Percentiles rank a stretch among this genome's conserved stretches.
These are phyloP conservation scores for Elsinoe batatas DNA, from an alignment of 2,329 filamentous ascomycete genomes.

Conservation along the genomic window DNA sequence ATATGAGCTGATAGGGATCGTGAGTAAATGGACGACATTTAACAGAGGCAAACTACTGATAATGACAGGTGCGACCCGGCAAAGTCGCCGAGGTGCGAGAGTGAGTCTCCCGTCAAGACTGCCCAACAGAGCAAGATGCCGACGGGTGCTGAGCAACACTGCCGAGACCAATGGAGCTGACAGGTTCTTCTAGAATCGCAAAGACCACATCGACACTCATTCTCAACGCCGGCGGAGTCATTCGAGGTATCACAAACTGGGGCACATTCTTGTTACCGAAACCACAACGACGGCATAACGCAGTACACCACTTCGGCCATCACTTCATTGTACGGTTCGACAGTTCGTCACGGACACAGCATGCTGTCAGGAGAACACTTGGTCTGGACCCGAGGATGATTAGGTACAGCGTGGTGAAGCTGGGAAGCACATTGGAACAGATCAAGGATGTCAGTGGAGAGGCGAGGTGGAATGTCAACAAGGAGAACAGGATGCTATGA, in stretches of 20 bases:
- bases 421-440: slow-evolving; percentile 58
- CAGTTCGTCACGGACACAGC: slow-evolving; percentile 60
- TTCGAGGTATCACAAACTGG: slow-evolving; percentile 93
- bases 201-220: slow-evolving; percentile 73
- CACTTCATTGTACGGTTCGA: slow-evolving; percentile 99
- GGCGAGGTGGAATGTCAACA: slow-evolving; percentile 37
- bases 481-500: slow-evolving; percentile 20
- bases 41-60: slow-evolving; percentile 19
- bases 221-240: slow-evolving; percentile 73
- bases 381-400: slow-evolving; percentile 85
- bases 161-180: background rate
- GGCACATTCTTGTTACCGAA: slow-evolving; percentile 80
- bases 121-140: slow-evolving; percentile 12
- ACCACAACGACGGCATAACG: slow-evolving; percentile 69
- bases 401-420: slow-evolving; percentile 73
- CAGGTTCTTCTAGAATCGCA: slow-evolving; percentile 57
- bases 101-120: slow-evolving; percentile 44
- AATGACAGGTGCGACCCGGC: slow-evolving; percentile 71
- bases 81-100: slow-evolving; percentile 89
- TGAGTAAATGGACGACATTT: slow-evolving; percentile 39
- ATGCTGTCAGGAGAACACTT: slow-evolving; percentile 64
- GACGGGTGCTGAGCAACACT: slow-evolving; percentile 11
- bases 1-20: slow-evolving; percentile 95
- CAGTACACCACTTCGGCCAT: slow-evolving; percentile 74
- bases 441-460: slow-evolving; percentile 49